phyloP scores from a whole-genome alignment of 129 eudicot genomes.

The Chrysanthemum lavandulifolium region DNA sequence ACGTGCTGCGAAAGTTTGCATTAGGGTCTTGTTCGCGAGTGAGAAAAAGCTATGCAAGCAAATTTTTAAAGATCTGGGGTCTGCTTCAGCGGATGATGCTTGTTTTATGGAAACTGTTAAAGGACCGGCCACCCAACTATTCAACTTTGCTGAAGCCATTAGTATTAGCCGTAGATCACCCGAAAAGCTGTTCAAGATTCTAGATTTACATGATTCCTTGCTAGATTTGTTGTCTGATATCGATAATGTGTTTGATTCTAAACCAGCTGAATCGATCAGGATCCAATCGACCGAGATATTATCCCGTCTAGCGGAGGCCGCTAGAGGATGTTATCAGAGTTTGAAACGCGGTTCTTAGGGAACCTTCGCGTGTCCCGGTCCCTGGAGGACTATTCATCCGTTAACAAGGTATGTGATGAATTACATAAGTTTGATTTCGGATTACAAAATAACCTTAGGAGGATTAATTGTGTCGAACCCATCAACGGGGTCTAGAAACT shows the following conservation, averaged over 20 bases:
- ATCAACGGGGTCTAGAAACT: conserved; percentile 52
- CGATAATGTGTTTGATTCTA: conserved; percentile 58
- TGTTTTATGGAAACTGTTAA: conserved; percentile 69
- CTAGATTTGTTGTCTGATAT: conserved; percentile 68
- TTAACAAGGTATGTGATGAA: conserved; percentile 90
- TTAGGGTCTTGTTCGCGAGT: conserved; percentile 57
- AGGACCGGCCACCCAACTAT: conserved; percentile 60
- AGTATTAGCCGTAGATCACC: conserved; percentile 72
- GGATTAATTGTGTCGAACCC: conserved; percentile 70
- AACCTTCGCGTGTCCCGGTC: conserved; percentile 65
- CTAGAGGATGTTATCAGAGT: conserved; percentile 68
- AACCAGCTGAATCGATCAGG: conserved; percentile 51
- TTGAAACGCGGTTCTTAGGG: conserved; percentile 74
- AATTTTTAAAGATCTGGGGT: conserved; percentile 54
- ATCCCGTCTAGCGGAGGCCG: conserved; percentile 71
- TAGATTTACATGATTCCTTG: conserved; percentile 70
- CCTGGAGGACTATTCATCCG: conserved; percentile 86
- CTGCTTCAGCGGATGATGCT: conserved; percentile 38
- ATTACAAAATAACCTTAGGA: conserved; percentile 57
- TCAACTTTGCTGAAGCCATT: conserved; percentile 76
- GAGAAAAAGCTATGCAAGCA: conserved; percentile 58
- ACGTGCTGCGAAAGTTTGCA: conserved; percentile 52
- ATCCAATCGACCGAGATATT: conserved; percentile 69
- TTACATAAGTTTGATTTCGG: conserved; percentile 65
- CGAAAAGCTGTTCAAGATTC: conserved; percentile 70